A percentile compares a stretch with the other conserved stretches of the same genome.
These are phyloP conservation scores for Aspergillus melleus DNA, from an alignment of 2,329 filamentous ascomycete species.

Conservation along the genomic window DNA sequence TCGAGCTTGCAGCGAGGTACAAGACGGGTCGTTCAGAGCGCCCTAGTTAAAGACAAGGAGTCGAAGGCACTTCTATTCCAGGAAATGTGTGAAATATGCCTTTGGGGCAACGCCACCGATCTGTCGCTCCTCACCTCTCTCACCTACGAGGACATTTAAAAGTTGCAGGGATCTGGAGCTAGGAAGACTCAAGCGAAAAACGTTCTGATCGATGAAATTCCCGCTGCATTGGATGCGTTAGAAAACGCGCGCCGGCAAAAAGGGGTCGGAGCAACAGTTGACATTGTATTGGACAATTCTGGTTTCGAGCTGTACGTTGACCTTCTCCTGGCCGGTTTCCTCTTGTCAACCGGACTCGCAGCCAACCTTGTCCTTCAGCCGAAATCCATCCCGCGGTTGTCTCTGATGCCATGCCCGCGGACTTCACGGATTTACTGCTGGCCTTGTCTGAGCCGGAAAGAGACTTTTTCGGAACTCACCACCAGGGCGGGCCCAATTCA, in stretches of 20 bases:
- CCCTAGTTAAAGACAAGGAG: conserved; percentile 54
- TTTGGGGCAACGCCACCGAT: conserved; percentile 97
- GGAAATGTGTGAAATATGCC: conserved; percentile 94
- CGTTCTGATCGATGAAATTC: conserved; percentile 84
- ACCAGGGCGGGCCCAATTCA: conserved; percentile 62
- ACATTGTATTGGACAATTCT: conserved; percentile 95
- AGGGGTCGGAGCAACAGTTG: conserved; percentile 70
- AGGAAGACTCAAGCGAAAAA: conserved; percentile 87
- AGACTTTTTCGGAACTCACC: conserved; percentile 73
- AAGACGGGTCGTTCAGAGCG: conserved; percentile 60
- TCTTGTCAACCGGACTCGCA: conserved; percentile 80
- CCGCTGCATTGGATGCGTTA: conserved; percentile 67
- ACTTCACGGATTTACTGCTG: conserved; percentile 77
- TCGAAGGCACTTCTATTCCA: conserved; percentile 77
- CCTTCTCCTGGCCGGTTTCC: conserved; percentile 84
- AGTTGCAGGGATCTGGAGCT: conserved; percentile 85
- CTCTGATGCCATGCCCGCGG: conserved; percentile 83
- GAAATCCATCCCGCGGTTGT: conserved; percentile 97
- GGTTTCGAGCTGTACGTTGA: conserved; percentile 98
- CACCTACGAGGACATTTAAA: conserved; percentile 94
- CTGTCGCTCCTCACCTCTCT: conserved; percentile 86
- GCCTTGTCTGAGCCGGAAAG: conserved; percentile 71
- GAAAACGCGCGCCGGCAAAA: conserved; percentile 62
- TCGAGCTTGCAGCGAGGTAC: conserved; percentile 78
- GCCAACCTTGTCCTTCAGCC: conserved; percentile 86